phyloP scores from a whole-genome alignment of 495 filamentous ascomycete species.

The Penicillium pulvis region DNA sequence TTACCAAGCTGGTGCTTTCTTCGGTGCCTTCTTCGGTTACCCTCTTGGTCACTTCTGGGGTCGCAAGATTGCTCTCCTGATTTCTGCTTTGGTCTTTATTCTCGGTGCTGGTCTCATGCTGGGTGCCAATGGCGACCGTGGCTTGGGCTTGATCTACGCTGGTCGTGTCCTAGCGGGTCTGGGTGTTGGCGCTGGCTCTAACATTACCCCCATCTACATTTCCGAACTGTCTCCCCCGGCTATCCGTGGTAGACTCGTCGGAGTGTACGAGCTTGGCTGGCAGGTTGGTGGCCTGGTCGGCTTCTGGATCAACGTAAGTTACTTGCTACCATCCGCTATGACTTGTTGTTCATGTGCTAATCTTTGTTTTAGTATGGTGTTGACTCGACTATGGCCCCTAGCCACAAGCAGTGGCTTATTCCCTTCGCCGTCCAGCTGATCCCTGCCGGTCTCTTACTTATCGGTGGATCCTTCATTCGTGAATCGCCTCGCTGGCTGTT shows the following conservation, averaged over 20 bases:
- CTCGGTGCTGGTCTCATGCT: constrained; percentile 67
- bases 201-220: constrained; percentile 77
- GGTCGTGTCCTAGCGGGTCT: constrained; percentile 74
- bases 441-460: constrained; percentile 50
- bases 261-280: constrained; percentile 73
- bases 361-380: constrained; percentile 37
- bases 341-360: constrained; percentile 14
- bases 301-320: constrained; percentile 66
- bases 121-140: constrained; percentile 56
- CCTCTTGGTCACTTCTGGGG: constrained; percentile 57
- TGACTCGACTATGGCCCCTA: constrained; percentile 30
- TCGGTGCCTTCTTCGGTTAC: constrained; percentile 65
- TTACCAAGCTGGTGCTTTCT: constrained; percentile 71
- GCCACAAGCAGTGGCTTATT: constrained; percentile 55
- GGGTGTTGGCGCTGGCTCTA: constrained; percentile 73
- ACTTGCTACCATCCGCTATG: not conserved
- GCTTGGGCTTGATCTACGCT: constrained; percentile 64
- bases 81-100: constrained; percentile 59
- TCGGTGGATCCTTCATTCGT: constrained; percentile 49
- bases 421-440: constrained; percentile 59
- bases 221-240: constrained; percentile 78
- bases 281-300: constrained; percentile 73
- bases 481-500: constrained; percentile 63
- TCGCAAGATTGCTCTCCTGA: constrained; percentile 54
- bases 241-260: constrained; percentile 76